These are phyloP conservation scores for Rhizopogon roseolus DNA, from an alignment of 768 basidiomycete species.

Conservation along the genomic window DNA sequence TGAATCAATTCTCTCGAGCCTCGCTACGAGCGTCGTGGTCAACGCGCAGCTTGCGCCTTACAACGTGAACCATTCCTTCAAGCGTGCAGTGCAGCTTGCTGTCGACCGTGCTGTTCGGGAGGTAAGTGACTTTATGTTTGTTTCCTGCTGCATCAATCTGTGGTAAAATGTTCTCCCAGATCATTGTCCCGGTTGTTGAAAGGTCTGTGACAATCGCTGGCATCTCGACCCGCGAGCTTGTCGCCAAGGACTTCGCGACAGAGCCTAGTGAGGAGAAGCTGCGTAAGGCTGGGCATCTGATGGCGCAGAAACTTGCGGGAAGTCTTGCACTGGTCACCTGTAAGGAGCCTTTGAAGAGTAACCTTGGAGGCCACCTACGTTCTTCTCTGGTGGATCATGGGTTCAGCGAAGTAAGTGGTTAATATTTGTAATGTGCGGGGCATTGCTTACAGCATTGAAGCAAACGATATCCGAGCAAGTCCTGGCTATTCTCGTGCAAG, in stretches of 20 bases:
- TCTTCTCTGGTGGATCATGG: slow-evolving; percentile 80
- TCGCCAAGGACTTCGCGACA: slow-evolving; percentile 93
- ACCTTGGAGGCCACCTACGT: slow-evolving; percentile 86
- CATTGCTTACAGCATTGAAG: slow-evolving; percentile 20
- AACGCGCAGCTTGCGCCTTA: slow-evolving; percentile 71
- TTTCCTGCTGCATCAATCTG: background rate
- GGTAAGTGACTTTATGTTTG: slow-evolving; percentile 35
- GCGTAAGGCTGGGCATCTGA: slow-evolving; percentile 87
- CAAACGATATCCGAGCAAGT: slow-evolving; percentile 81
- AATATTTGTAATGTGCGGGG: slow-evolving; percentile 1
- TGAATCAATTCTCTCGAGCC: slow-evolving; percentile 68
- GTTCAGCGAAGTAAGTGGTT: slow-evolving; percentile 67
- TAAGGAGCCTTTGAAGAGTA: slow-evolving; percentile 93
- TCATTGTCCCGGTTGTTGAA: slow-evolving; percentile 96
- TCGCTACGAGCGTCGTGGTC: slow-evolving; percentile 73
- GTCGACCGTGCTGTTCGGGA: slow-evolving; percentile 95
- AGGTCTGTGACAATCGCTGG: slow-evolving; percentile 97
- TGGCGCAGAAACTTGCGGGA: slow-evolving; percentile 96
- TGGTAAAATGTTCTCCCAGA: slow-evolving; percentile 38
- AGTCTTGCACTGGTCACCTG: slow-evolving; percentile 96
- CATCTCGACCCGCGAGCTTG: slow-evolving; percentile 93
- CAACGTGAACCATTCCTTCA: slow-evolving; percentile 77
- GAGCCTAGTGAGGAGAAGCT: slow-evolving; percentile 89
- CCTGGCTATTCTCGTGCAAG: slow-evolving; percentile 73
- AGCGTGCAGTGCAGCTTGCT: slow-evolving; percentile 85